Base-by-base conservation (phyloP, 2,329 filamentous ascomycete genomes). In the Mollisia scopiformis region DNA sequence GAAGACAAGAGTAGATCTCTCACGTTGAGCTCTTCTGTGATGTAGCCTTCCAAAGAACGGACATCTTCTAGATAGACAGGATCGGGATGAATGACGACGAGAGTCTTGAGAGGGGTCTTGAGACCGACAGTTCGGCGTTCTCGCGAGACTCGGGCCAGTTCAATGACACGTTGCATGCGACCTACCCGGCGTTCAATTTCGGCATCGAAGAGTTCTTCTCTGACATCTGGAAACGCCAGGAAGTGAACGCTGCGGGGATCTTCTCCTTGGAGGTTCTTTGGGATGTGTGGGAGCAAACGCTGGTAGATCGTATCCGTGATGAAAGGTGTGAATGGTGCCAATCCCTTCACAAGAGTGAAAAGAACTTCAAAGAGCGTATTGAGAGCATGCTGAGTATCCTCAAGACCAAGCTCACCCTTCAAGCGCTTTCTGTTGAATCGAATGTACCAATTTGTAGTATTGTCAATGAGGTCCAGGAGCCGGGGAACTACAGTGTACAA, bases 381-480 rank as follows among this genome's bases (percentile, higher is more conserved):
- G 57, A 99, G 82, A 0, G 94, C 95, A 72, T 96, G 92, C 54
- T 89, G 81, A 11, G 95, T 97, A 74, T 98, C 95, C 14, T 93
- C 85, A 25, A 92, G 77, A 19, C 93, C 92, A 66, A 92, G 88
- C 73, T 96, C 93, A 46, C 93, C 93, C 86, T 97, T 97, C 67
- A 97, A 82, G 57, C 93, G 87, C 75, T 91, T 91, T 57, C 93
- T 86, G 80, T 97, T 97, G 81, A 97, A 96, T 63, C 93, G 86
- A 75, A 97, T 97, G 78, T 97, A 97, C 93, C 93, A 97, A 77
- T 98, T 98, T n/a, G 93, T 97, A 3, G 91, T 93, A 77, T 96
- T 93, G 72, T 97, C 94, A 66, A 97, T 96, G 71, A 96, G 84
- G 60, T 84, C 84, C 19, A 96, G 83, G 62, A 98, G 79, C 65